Conservation (phyloP, 116 monocot genomes). For the Zostera marina region DNA sequence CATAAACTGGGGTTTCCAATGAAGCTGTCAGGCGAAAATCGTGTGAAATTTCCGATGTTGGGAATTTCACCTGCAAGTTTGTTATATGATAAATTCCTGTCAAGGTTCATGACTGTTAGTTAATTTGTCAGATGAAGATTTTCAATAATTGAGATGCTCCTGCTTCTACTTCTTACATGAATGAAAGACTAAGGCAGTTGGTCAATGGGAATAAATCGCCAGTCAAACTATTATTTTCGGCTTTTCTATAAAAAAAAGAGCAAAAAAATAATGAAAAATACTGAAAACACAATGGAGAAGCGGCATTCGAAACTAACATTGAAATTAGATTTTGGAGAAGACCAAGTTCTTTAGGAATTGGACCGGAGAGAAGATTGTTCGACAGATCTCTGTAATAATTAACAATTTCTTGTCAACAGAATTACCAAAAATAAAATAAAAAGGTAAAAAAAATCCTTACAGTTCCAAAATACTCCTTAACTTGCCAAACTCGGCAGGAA, state of each 20-base stretch:
- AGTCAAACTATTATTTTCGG: conserved; percentile 55
- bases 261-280: background rate
- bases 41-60: conserved; percentile 54
- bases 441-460: conserved; percentile 16
- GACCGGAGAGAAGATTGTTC: conserved; percentile 39
- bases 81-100: conserved; percentile 81
- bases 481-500: conserved; percentile 89
- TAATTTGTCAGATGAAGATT: background rate
- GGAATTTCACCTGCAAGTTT: conserved; percentile 56
- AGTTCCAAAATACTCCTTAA: conserved; percentile 75
- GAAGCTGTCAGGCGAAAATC: conserved; percentile 72
- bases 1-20: conserved; percentile 82
- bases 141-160: background rate
- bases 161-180: conserved; percentile 80
- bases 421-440: background rate
- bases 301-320: conserved; percentile 24
- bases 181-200: conserved; percentile 56
- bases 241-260: conserved; percentile 20
- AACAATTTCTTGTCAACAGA: background rate
- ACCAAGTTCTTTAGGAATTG: conserved; percentile 72
- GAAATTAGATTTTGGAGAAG: conserved; percentile 53
- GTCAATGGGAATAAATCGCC: conserved; percentile 48
- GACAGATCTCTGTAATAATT: conserved; percentile 51
- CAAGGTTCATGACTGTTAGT: background rate
- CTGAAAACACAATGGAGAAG: background rate